Evolutionary conservation across 306 rosid species (phyloP), one percentile per base, ranked within the genome.

Genomic region (Prunus kanzakura): DNA sequence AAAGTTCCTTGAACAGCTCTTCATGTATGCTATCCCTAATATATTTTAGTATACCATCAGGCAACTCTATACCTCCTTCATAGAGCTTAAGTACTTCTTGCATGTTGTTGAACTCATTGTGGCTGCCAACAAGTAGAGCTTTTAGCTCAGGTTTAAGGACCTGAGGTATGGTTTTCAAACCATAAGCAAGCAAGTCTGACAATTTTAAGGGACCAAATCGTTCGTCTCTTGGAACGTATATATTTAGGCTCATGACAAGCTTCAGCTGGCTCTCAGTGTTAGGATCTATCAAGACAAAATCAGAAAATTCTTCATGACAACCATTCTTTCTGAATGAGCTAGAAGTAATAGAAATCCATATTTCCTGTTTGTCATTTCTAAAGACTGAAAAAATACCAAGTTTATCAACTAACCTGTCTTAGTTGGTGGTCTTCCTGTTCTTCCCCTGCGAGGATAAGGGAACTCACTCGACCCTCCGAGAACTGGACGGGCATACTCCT

Each of bases 181-280:
- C 91, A 82, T 84, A 82, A 63, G 82, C 95, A 46, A 94, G 92
- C 73, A 92, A 91, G 47, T 94, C 97, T 4, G 96, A 43, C 91
- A 92, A 46, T 81, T 94, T 94, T 87, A 92, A 69, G 81, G 92
- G 97, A 6, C 95, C 94, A 56, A 94, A 94, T 69, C 88, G 81
- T 69, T 94, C 98, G 23, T 91, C 97, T 81, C 90, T 86, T 4
- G 98, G 98, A 60, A 95, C 97, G 62, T 92, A 92, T 66, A 92
- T 82, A 86, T 84, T 82, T 57, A 92, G 78, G 69, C 92, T 88
- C 85, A 12, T 43, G 58, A 75, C 15, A 63, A 78, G 55, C 23
- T 61, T 73, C 76, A 94, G 74, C 80, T 91, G 86, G 50, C 92
- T 87, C 86, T 94, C 97, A 11, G 11, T 49, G 4, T 74, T 82